Base-by-base conservation (phyloP, 257 asterid genomes). In the Penstemon eatonii region DNA sequence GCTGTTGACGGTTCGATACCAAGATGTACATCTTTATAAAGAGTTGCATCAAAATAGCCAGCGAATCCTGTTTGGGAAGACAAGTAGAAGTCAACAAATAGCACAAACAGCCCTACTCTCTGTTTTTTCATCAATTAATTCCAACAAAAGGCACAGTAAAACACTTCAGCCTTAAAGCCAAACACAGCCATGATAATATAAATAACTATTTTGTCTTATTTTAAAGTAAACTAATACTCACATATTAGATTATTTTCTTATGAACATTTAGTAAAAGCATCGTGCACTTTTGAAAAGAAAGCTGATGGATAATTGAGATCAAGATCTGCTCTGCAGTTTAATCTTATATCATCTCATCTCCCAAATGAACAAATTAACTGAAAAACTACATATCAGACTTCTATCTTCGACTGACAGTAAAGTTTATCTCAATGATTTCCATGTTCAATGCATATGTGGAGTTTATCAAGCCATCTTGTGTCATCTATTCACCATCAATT, bases 1-100 rank as follows among this genome's bases (percentile, higher is more conserved):
- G 91, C 91, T 9, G 96, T 89, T 37, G 96, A 85, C 2, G 96
- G 99, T 75, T 94, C 97, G 73, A 91, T 94, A 56, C 99, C 96
- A 66, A 94, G 96, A 80, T 89, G 99, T 43, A 94, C 87, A 74
- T 91, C 99, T 69, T 94, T 89, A 75, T 94, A 94, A 46, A 94
- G 97, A 47, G 76, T 83, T 61, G 99, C 89, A 77, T 94, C 97
- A 67, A 94, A 94, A 77, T 94, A 94, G 70, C 97, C 97, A n/a
- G 91, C 97, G 66, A 94, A 87, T 57, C 99, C 99, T 94, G 84
- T 75, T 6, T 50, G 62, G 37, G 55, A 49, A 13, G 60, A 62
- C 37, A 46, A 69, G 8, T 11, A 61, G 51, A 55, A 50, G 66
- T 62, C 25, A 61, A 69, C 11, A 3, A 13, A 53, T 3, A 9